Base-by-base conservation (phyloP, 345 rosid genomes). In the Crucihimalaya himalaica region DNA sequence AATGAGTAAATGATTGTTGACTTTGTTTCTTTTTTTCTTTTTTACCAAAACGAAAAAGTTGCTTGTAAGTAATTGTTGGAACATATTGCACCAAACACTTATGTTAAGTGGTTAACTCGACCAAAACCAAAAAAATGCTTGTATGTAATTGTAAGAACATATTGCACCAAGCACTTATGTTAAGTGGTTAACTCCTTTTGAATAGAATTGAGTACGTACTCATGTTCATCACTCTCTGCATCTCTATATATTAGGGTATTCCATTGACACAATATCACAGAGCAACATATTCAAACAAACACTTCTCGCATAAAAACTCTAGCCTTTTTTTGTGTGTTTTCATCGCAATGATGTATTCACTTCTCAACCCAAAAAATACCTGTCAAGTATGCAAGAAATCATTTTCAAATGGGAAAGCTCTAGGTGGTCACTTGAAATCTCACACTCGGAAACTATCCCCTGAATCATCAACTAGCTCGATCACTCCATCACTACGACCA, bases 351-450 rank as follows among this genome's bases (percentile, higher is more conserved):
- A 46, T 70, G 67, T n/a, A 29, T 65, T 77, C 67, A 61, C 66
- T 74, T 63, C 68, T 62, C 68, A 56, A 34, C 2, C 58, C 72
- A 13, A 62, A 27, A 47, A 70, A 32, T 40, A 46, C 1, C 15
- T 77, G 80, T 56, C 66, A 43, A 8, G 43, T 77, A 3, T 70
- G 80, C 47, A 45, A 47, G 14, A 62, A 50, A 52, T 10, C 66
- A 1, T 63, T 70, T 62, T 2, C 21, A 27, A 63, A 37, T 31
- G 76, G 66, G 53, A 70, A 59, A 63, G 60, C 80, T 46, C 18
- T 76, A 15, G 76, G 76, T 11, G 71, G 76, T 55, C 75, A 77
- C 61, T 63, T 77, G 76, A 77, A 55, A 31, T 63, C 80, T 64
- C 72, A 71, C 71, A 5, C 32, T 53, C 46, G 4, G 2, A 56